A percentile compares a stretch with the other conserved stretches of the same genome.
Conservation (phyloP, 1,284 basidiomycete genomes). For the Ganoderma lingzhi region DNA sequence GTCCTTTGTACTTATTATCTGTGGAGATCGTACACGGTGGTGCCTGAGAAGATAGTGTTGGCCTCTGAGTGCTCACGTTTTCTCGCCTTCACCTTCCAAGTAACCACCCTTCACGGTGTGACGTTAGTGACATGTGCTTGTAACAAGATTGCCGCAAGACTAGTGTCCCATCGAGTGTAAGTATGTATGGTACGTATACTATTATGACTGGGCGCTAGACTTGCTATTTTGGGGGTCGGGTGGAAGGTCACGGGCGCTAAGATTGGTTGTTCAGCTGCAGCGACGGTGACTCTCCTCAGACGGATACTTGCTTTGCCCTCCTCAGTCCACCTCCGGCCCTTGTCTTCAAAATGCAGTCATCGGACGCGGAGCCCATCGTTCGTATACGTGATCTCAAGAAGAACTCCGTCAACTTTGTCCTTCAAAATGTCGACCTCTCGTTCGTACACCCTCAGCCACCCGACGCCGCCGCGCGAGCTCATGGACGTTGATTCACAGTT, state of each 20-base stretch:
- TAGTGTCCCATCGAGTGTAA: neutral
- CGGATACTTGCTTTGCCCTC: neutral
- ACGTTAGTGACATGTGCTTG: neutral
- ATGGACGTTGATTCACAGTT: constrained; percentile 51
- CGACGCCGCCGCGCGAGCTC: constrained; percentile 19
- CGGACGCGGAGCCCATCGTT: constrained; percentile 63
- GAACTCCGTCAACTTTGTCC: constrained; percentile 86
- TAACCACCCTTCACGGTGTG: no score
- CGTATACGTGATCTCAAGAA: constrained; percentile 82
- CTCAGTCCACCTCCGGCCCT: neutral
- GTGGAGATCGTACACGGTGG: neutral
- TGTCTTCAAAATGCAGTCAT: constrained; percentile 13
- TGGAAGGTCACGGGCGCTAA: neutral
- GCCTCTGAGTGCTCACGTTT: no score
- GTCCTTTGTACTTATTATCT: neutral
- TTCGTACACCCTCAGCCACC: constrained; percentile 47
- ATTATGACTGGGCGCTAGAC: neutral
- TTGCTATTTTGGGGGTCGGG: neutral
- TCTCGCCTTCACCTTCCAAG: no score
- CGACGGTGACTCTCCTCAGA: neutral
- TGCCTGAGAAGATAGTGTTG: neutral
- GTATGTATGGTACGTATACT: no score
- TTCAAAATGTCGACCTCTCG: constrained; percentile 94
- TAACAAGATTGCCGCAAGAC: neutral
- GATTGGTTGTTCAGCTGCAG: neutral